Percentiles rank a stretch among this genome's conserved stretches.
Conservation (phyloP, 139 green algal genomes). For the Closterium sp. region DNA sequence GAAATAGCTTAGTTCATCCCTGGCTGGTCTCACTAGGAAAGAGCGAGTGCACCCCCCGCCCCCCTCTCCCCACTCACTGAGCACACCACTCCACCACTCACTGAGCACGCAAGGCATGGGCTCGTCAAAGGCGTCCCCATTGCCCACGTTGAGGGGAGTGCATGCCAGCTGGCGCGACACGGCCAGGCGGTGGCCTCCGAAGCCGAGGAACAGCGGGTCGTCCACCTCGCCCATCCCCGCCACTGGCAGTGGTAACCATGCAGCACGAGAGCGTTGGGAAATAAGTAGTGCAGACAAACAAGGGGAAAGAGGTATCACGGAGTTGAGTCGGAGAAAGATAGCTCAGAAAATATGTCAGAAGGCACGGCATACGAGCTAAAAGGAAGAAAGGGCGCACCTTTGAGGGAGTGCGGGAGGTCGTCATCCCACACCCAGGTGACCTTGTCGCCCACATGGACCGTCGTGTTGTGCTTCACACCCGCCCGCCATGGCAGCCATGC, state of each 20-base stretch:
- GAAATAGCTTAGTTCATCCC: no score
- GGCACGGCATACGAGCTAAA: neutral
- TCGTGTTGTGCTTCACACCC: conserved; percentile 9
- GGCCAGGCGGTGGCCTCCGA: neutral
- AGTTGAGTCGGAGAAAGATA: no score
- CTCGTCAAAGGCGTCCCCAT: neutral
- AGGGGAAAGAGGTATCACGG: neutral
- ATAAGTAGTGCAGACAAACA: neutral
- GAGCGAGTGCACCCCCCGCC: no score
- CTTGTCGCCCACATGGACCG: conserved; percentile 31
- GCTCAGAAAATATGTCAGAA: no score
- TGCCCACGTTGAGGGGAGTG: neutral
- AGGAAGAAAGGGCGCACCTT: conserved; percentile 14
- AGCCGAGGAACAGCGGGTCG: neutral
- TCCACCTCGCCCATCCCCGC: neutral
- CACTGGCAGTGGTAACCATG: neutral
- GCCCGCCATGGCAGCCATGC: neutral
- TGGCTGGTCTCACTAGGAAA: no score
- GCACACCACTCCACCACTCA: neutral
- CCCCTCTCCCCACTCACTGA: no score
- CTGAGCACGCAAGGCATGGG: neutral
- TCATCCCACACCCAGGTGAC: conserved; percentile 36
- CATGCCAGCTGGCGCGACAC: neutral
- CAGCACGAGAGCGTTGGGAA: neutral
- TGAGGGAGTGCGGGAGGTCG: conserved; percentile 35